Percentiles rank a stretch among this genome's conserved stretches.
Conservation (phyloP, 2,329 filamentous ascomycete genomes). For the Fusarium transvaalense region DNA sequence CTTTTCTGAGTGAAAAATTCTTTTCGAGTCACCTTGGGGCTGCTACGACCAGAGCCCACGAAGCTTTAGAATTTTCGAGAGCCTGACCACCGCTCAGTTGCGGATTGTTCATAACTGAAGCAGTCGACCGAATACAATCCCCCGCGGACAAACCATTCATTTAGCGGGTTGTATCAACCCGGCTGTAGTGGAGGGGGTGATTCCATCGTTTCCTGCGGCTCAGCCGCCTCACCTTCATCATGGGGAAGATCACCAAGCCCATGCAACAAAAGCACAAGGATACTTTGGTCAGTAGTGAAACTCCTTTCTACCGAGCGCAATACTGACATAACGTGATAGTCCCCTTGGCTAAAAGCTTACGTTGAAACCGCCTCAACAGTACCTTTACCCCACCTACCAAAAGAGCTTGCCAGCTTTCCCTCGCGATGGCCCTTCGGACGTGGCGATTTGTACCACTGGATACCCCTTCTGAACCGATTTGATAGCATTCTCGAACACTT, state of each 20-base stretch:
- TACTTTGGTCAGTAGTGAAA: constrained; percentile 66
- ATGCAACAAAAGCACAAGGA: constrained; percentile 76
- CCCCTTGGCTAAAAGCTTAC: constrained; percentile 87
- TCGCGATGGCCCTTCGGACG: constrained; percentile 94
- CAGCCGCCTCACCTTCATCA: constrained; percentile 70
- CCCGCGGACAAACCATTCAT: constrained; percentile 55
- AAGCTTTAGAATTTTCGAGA: constrained; percentile 20
- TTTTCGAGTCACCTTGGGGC: constrained; percentile 4
- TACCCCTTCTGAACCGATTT: constrained; percentile 91
- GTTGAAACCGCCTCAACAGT: constrained; percentile 76
- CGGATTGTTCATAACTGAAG: constrained; percentile 40
- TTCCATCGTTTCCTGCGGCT: constrained; percentile 64
- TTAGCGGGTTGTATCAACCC: constrained; percentile 53
- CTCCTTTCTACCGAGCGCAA: constrained; percentile 15
- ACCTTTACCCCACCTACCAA: constrained; percentile 81
- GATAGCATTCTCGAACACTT: constrained; percentile 88
- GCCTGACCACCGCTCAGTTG: constrained; percentile 25
- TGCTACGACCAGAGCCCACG: constrained; percentile 20
- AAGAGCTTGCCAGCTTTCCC: constrained; percentile 83
- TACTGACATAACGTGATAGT: constrained; percentile 66
- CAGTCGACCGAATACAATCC: constrained; percentile 52
- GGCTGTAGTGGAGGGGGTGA: constrained; percentile 70
- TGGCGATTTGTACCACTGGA: constrained; percentile 98
- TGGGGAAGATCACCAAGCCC: constrained; percentile 77
- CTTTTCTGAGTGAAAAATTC: constrained; percentile 1